Percentiles rank a stretch among this genome's conserved stretches.
These are phyloP conservation scores for Fusarium redolens DNA, from an alignment of 2,329 filamentous ascomycete species.

Conservation along the genomic window DNA sequence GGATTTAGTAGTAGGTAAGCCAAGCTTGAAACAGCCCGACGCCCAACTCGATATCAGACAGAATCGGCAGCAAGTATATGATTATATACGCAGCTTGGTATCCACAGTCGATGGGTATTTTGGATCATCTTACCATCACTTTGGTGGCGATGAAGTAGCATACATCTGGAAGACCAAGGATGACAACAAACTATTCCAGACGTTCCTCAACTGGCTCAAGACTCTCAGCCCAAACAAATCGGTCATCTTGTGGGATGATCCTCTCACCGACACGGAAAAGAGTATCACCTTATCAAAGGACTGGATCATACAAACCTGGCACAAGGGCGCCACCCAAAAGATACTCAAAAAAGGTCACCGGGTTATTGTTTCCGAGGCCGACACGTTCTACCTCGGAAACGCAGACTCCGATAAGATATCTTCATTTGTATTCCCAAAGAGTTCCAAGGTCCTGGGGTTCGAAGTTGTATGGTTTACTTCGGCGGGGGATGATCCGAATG, in stretches of 20 bases:
- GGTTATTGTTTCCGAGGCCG: neutral
- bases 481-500: neutral
- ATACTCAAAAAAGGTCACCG: constrained; percentile 4
- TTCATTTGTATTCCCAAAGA: neutral
- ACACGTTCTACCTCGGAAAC: constrained; percentile 14
- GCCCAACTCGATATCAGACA: constrained; percentile 11
- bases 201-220: neutral
- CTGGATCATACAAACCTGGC: constrained; percentile 23
- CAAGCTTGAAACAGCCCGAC: neutral
- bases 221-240: neutral
- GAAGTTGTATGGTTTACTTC: constrained; percentile 15
- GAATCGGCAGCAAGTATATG: neutral
- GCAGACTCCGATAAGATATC: neutral
- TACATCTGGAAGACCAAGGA: constrained; percentile 9
- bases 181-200: constrained; percentile 3
- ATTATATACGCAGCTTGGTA: neutral
- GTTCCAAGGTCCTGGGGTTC: neutral
- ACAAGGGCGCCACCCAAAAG: neutral
- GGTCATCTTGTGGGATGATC: constrained; percentile 4
- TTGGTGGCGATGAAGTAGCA: constrained; percentile 12
- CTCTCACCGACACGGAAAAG: constrained; percentile 2
- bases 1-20: constrained; percentile 1
- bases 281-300: neutral
- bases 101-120: neutral
- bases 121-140: constrained; percentile 2